A percentile compares a stretch with the other conserved stretches of the same genome.
phyloP scores from a whole-genome alignment of 352 stramenopile genomes.

The Aphanomyces cochlioides region DNA sequence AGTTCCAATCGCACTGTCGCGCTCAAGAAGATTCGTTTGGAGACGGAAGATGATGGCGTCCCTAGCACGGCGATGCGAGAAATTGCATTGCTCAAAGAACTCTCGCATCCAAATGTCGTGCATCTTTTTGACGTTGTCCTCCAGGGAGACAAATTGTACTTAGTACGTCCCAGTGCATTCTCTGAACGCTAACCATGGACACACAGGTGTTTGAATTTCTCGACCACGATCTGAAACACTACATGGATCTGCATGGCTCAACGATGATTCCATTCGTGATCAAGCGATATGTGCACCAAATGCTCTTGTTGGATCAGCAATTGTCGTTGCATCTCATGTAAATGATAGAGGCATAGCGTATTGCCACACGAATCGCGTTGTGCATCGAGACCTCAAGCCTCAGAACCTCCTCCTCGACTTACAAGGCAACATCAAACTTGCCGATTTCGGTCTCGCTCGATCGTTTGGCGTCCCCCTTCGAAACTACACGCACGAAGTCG shows the following conservation, averaged over 20 bases:
- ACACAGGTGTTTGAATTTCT: conserved; percentile 73
- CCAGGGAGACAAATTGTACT: conserved; percentile 82
- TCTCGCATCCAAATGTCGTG: conserved; percentile 94
- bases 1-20: conserved; percentile 89
- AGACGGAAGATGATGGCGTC: conserved; percentile 96
- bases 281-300: conserved; percentile 82
- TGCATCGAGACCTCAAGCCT: conserved; percentile 98
- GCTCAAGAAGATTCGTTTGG: conserved; percentile 90
- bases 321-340: neutral
- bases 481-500: conserved; percentile 92
- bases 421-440: conserved; percentile 87
- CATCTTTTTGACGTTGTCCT: conserved; percentile 80
- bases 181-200: neutral
- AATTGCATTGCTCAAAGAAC: conserved; percentile 94
- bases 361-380: conserved; percentile 94
- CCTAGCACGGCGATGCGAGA: conserved; percentile 96
- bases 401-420: conserved; percentile 93
- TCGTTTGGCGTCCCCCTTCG: conserved; percentile 83
- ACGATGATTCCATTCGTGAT: conserved; percentile 57
- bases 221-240: conserved; percentile 85
- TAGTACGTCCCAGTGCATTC: conserved; percentile 33
- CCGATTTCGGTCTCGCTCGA: conserved; percentile 90
- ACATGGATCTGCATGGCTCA: conserved; percentile 86
- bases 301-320: conserved; percentile 39
- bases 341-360: conserved; percentile 70